Evolutionary conservation across 2,329 filamentous ascomycete species (phyloP).

Genomic region (Cyphellophora attinorum): DNA sequence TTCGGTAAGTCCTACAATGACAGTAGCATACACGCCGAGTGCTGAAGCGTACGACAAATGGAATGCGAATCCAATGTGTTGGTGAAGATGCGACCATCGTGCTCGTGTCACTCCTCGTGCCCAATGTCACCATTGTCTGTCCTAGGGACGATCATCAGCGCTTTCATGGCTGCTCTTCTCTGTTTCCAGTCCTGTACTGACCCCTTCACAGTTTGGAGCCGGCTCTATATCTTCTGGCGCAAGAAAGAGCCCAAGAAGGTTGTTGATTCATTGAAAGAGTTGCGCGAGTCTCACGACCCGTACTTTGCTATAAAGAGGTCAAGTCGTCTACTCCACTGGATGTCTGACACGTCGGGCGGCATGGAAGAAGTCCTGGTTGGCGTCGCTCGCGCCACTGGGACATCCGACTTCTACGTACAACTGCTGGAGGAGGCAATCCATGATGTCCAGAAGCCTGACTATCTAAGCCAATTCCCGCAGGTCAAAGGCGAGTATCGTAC

Average conservation of each 20-base stretch:
- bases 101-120: too few relatives aligned
- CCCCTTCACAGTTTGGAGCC: too few relatives aligned
- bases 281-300: background rate
- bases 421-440: background rate
- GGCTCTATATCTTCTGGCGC: background rate
- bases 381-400: background rate
- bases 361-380: background rate
- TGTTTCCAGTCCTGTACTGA: too few relatives aligned
- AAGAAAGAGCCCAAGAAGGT: background rate
- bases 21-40: too few relatives aligned
- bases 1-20: too few relatives aligned
- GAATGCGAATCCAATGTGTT: too few relatives aligned
- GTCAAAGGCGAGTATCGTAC: background rate
- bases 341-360: background rate
- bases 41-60: too few relatives aligned
- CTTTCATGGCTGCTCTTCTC: too few relatives aligned
- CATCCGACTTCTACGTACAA: background rate
- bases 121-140: too few relatives aligned
- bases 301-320: background rate
- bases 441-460: background rate
- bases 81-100: too few relatives aligned
- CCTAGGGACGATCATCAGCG: too few relatives aligned
- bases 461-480: background rate
- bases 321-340: background rate
- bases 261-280: background rate